Base-by-base conservation (phyloP, 1,284 basidiomycete species). In the Puccinia sorghi region DNA sequence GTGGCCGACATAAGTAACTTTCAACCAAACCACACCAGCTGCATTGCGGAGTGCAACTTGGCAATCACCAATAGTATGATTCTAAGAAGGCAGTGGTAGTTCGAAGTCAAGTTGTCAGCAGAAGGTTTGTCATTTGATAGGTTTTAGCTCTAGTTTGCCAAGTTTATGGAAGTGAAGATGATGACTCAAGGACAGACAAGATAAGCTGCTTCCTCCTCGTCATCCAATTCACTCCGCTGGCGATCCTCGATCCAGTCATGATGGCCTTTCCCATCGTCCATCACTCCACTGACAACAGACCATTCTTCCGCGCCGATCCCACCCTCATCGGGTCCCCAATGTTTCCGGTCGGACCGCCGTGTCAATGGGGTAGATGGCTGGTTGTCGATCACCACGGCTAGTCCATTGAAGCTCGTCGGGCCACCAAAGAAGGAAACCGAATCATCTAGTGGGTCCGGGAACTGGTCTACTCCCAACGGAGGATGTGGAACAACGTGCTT, bases 381-480 rank as follows among this genome's bases (percentile, higher is more conserved):
- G 2, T 81, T 80, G 80, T 84, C 83, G 61, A 84, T 83, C 56
- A 84, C 63, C 72, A 84, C 67, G 15, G 82, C 83, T 27, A 84
- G 82, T 52, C 83, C 83, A 73, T 83, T 82, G 80, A 84, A 84
- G 12, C 41, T 25, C 39, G 72, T 80, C 15, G 81, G 80, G 27
- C 80, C 80, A 48, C 83, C 83, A 72, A 84, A 84, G 73, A 84
- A 80, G 25, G 83, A 83, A 54, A 83, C 81, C 56, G 57, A 15
- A 13, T 70, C 41, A 73, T 84, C 83, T n/a, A 79, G 50, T 25
- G 80, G 80, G 69, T 81, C 80, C 25, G 75, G 73, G 3, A 81
- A 71, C 13, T 54, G 43, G 9, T 48, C 59, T 32, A 82, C 79
- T 8, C 73, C 25, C n/a, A 73, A 20, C 11, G 80, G 73, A 7